Evolutionary conservation across 345 rosid genomes (phyloP).

Genomic region (Litchi chinensis): DNA sequence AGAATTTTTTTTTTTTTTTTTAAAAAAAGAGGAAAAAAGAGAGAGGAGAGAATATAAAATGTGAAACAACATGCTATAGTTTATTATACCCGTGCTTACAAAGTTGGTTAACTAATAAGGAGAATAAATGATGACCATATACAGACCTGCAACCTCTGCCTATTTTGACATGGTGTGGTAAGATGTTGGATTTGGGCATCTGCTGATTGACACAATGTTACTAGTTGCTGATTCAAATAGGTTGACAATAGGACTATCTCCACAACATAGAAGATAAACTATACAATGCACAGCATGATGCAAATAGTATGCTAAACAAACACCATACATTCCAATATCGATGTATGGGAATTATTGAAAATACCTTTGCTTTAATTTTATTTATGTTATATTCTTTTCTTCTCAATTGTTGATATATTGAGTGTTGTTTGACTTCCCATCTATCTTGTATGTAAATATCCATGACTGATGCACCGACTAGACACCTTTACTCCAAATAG

Average conservation of each 20-base stretch:
- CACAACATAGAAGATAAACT: constrained; percentile 35
- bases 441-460: neutral
- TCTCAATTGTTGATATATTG: neutral
- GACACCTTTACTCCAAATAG: neutral
- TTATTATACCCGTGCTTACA: neutral
- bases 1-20: no score
- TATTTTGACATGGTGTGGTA: constrained; percentile 95
- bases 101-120: constrained; percentile 5
- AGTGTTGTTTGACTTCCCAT: neutral
- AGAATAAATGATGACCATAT: constrained; percentile 5
- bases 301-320: neutral
- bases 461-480: neutral
- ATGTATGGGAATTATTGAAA: neutral
- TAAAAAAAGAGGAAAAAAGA: neutral
- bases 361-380: neutral
- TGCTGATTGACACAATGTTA: constrained; percentile 72
- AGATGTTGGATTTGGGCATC: constrained; percentile 75
- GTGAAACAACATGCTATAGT: neutral
- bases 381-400: neutral
- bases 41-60: neutral
- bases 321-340: neutral
- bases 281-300: neutral
- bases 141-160: constrained; percentile 97
- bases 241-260: constrained; percentile 82
- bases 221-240: constrained; percentile 85